These are phyloP conservation scores for Epichloe sibirici DNA, from an alignment of 2,329 filamentous ascomycete genomes.

Conservation along the genomic window DNA sequence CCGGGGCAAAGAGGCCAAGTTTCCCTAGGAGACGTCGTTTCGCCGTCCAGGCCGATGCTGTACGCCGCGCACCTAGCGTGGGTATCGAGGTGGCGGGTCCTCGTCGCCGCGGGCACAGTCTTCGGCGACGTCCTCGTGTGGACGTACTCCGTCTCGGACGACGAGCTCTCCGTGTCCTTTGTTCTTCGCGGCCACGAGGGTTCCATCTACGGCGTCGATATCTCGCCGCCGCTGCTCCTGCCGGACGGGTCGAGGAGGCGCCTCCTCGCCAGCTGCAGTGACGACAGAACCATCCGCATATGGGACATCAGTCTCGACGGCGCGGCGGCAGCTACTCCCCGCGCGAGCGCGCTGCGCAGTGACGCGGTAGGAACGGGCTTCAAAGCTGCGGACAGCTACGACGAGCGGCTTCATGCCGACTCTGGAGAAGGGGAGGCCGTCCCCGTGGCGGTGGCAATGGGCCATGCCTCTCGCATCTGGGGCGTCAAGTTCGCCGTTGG, in stretches of 20 bases:
- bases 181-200: conserved; percentile 67
- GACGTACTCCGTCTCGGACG: conserved; percentile 45
- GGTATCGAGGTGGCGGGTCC: conserved; percentile 42
- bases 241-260: conserved; percentile 31
- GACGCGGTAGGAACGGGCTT: conserved; percentile 46
- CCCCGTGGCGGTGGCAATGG: conserved; percentile 64
- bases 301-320: conserved; percentile 63
- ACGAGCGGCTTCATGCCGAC: conserved; percentile 12
- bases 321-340: not conserved
- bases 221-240: conserved; percentile 46
- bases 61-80: conserved; percentile 71
- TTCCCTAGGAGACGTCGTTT: conserved; percentile 31
- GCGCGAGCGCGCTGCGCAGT: not conserved
- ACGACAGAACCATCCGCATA: conserved; percentile 78
- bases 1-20: conserved; percentile 24
- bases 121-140: conserved; percentile 92
- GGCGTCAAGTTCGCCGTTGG: conserved; percentile 52
- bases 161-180: conserved; percentile 26
- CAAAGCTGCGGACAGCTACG: conserved; percentile 21
- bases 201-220: conserved; percentile 80
- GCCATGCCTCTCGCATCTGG: conserved; percentile 86
- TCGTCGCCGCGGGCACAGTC: conserved; percentile 80
- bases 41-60: conserved; percentile 69
- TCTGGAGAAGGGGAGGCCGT: conserved; percentile 14
- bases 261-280: conserved; percentile 83